Base-by-base conservation (phyloP, 306 rosid species). In the Prunus kanzakura region DNA sequence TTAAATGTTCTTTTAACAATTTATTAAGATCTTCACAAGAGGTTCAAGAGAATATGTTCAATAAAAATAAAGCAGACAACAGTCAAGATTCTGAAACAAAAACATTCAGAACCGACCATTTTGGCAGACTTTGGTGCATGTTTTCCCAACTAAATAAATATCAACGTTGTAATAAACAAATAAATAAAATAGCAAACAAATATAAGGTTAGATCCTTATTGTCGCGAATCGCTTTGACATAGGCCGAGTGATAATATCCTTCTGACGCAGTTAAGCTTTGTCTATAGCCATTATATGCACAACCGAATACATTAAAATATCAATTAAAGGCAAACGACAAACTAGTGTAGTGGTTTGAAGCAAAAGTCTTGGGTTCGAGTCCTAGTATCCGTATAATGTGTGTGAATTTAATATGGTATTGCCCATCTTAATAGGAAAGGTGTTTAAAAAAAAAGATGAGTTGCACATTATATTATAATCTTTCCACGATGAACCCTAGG, bases 201-300 rank as follows among this genome's bases (percentile, higher is more conserved):
- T 29, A 29, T 8, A 2, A 41, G 32, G 18, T 32, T 47, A 29
- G 67, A 38, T 54, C 22, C 74, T 47, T 35, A 22, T 19, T 80
- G 75, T 32, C 75, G 29, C 38, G 25, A 63, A 60, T 47, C 8
- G 41, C 65, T 60, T 61, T 50, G 38, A 75, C 74, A 74, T 68
- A 58, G 64, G 72, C 56, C 46, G 57, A n/a, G 65, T 61, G 74
- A 16, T 54, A 23, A 18, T 67, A 67, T 73, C 69, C 62, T 57
- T 74, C 82, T 72, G 76, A 41, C 85, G 67, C 72, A 72, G 50
- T 78, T 63, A 35, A 57, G 32, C 49, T 58, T 58, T 77, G 81
- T 72, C 78, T 49, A 23, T 71, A 69, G 73, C 74, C 74, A 35
- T 73, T 23, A n/a, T 64, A 30, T 67, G 46, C 70, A 22, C 19